Evolutionary conservation across 768 basidiomycete genomes (phyloP), one percentile per base, ranked within the genome.

Genomic region (Inosperma sp.): DNA sequence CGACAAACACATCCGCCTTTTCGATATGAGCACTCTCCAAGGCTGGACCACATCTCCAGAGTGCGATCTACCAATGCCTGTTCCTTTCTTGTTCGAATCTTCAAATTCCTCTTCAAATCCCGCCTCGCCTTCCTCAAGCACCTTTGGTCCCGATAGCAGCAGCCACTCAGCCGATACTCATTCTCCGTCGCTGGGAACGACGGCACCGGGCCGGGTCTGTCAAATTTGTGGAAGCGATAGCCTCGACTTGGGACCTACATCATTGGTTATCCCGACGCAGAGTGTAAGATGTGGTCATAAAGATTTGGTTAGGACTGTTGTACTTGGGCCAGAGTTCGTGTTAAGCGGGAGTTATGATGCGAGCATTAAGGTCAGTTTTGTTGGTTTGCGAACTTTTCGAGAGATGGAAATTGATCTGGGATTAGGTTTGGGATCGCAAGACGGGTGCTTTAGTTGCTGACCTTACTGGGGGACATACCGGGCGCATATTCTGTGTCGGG

Each of bases 291-390:
- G 65, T 50, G 68, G 65, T 21, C 91, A 93, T 63, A 70, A 72
- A 1, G 88, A 90, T 58, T 74, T 93, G 25, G 91, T 94, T 12
- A 73, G 92, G 53, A 86, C 81, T 52, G 85, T 94, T 16, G 81
- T 80, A 25, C 63, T 93, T 19, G 81, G 81, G 39, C 75, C 81
- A 16, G 80, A 88, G 33, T 84, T 89, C 48, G 83, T 86, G 21
- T 65, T 91, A 34, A 91, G 88, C 56, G 92, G 90, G 22, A 91
- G 89, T 59, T 94, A 94, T 66, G 92, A 92, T 67, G 71, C 82
- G 49, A 88, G 77, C 10, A 84, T 92, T 60, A 91, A 91, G 78
- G 87, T 87, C 55, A 7, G 76, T 52, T 8, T 56, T 48, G 43
- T 42, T 9, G 19, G 26, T 33, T 43, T 25, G 27, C 23, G 14